A percentile compares a stretch with the other conserved stretches of the same genome.
Conservation (phyloP, 2,329 filamentous ascomycete genomes). For the Diplodia sapinea region DNA sequence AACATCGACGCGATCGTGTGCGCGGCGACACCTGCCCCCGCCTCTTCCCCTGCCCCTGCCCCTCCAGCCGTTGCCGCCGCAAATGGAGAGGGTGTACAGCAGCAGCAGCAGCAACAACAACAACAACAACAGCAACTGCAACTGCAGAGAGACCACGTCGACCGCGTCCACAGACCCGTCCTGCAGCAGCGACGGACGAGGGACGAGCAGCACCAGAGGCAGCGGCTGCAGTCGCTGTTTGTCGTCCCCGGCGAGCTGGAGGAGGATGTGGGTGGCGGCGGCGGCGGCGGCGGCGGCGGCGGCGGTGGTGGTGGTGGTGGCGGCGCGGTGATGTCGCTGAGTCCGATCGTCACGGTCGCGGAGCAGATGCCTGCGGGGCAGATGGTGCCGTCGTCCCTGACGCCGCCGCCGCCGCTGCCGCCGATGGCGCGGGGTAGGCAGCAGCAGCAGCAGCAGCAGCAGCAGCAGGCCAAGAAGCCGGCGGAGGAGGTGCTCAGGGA, state of each 20-base stretch:
- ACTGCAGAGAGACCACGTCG: background rate
- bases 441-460: too few species aligned
- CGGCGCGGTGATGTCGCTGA: background rate
- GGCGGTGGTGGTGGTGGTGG: too few species aligned
- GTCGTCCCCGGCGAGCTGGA: background rate
- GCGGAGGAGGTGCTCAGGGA: constrained; percentile 38
- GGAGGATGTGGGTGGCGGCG: too few species aligned
- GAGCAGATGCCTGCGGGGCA: constrained; percentile 38
- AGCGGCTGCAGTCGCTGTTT: background rate
- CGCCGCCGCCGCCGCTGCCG: background rate
- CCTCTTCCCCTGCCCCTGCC: too few species aligned
- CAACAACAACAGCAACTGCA: too few species aligned
- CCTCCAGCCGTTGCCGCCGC: too few species aligned
- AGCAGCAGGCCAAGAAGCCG: constrained; percentile 38
- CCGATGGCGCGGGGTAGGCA: constrained; percentile 45
- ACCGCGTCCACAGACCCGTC: too few species aligned
- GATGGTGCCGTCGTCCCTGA: too few species aligned
- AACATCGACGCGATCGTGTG: constrained; percentile 32
- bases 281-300: too few species aligned
- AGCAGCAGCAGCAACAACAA: constrained; percentile 27
- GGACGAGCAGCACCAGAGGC: background rate
- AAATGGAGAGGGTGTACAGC: background rate
- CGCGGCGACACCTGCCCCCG: background rate
- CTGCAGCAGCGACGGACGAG: too few species aligned
- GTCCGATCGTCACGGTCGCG: constrained; percentile 44